These are phyloP conservation scores for Polymyxa betae DNA, from an alignment of 208 protist genomes.

Conservation along the genomic window DNA sequence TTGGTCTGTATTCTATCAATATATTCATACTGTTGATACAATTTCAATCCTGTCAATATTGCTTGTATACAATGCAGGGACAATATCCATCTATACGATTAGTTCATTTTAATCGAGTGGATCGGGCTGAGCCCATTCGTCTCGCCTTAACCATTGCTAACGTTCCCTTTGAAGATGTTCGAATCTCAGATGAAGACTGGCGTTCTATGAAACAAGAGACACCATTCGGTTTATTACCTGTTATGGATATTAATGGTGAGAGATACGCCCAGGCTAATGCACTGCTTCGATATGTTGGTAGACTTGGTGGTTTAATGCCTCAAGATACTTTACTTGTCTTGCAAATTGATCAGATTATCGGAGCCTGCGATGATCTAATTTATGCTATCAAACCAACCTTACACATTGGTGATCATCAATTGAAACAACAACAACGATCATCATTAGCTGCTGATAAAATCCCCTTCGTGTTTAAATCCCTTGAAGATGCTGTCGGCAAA, in stretches of 20 bases:
- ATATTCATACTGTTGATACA: too few species aligned
- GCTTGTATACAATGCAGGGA: too few species aligned
- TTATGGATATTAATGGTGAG: conserved; percentile 26
- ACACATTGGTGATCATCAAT: neutral
- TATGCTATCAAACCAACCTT: neutral
- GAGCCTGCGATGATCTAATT: neutral
- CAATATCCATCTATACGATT: too few species aligned
- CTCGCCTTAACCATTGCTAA: neutral
- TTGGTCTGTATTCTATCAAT: too few species aligned
- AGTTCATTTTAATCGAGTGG: neutral
- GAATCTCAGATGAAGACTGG: neutral
- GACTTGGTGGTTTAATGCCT: neutral
- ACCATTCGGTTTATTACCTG: neutral
- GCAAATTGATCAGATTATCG: conserved; percentile 27
- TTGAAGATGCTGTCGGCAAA: neutral
- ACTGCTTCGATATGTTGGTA: conserved; percentile 34
- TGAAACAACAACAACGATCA: neutral
- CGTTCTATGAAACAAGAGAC: neutral
- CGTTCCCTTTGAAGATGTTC: conserved; percentile 12
- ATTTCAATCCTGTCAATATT: too few species aligned
- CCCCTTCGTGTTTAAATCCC: neutral
- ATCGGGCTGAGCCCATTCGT: neutral
- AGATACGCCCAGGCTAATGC: neutral
- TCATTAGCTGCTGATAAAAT: neutral
- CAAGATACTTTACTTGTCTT: neutral